Evolutionary conservation across 2,329 filamentous ascomycete species (phyloP), one percentile per base, ranked within the genome.

Genomic region (Cercospora canescens): DNA sequence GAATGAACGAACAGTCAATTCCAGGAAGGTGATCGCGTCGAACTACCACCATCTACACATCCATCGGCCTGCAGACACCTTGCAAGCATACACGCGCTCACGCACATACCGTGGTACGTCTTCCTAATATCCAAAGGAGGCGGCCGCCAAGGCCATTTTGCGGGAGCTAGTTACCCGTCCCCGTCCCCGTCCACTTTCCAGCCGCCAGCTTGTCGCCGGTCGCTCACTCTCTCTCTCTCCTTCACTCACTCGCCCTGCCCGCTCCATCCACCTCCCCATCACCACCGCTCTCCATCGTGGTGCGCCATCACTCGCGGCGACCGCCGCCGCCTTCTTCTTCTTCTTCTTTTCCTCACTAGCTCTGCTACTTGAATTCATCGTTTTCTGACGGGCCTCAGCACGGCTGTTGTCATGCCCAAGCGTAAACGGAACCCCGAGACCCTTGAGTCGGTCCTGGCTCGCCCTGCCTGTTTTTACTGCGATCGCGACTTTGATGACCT

Each of bases 381-480:
- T n/a, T n/a, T n/a, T n/a, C n/a, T n/a, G n/a, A n/a, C n/a, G n/a
- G n/a, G n/a, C n/a, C 52, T 16, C 52, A 56, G 48, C 32, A 52
- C 21, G 16, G n/a, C 30, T 45, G 62, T 21, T 24, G 28, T 32
- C 39, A 68, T 32, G 26, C 60, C 60, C 30, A 60, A 64, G 50
- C 64, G 57, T 60, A 94, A 93, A 87, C 91, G 89, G 72, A 90
- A n/a, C n/a, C n/a, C 92, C 76, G 92, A 93, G 69, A 89, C 94
- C 74, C 84, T 97, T 72, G 92, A 98, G 82, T 93, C 98, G 81
- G 85, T 97, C 73, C 87, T 99, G 69, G 83, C 85, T 72, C 90
- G 94, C 65, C 91, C 94, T 58, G 98, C 94, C 94, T 99, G 95
- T 83, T 99, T 97, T 82, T 99, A 99, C 84, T 99, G 95, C 89